A percentile compares a stretch with the other conserved stretches of the same genome.
Evolutionary conservation across 2,329 filamentous ascomycete genomes (phyloP).

Genomic region (Exophiala alcalophila): DNA sequence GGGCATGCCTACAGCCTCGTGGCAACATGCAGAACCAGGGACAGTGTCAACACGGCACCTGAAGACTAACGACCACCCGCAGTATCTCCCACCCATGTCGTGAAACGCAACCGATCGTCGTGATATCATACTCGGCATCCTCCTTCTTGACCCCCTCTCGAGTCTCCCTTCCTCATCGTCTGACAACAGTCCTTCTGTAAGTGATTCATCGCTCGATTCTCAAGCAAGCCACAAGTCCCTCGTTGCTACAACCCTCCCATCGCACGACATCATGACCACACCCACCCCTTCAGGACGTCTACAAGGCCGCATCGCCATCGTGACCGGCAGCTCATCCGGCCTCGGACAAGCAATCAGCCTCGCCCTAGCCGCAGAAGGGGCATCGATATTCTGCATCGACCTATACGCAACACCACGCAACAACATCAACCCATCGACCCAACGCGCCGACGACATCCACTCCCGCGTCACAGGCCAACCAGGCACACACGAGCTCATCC

Average conservation of each 20-base stretch:
- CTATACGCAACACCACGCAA: constrained; percentile 19
- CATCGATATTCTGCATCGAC: constrained; percentile 45
- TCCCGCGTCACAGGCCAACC: constrained; percentile 16
- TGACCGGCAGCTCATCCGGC: constrained; percentile 77
- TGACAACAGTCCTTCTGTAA: background rate
- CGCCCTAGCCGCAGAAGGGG: constrained; percentile 67
- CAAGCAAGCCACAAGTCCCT: no score
- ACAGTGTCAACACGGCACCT: no score
- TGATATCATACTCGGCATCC: constrained; percentile 1
- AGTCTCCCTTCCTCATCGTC: background rate
- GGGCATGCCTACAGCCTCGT: no score
- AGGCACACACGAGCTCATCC: constrained; percentile 27
- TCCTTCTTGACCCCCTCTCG: background rate
- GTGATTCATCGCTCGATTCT: background rate
- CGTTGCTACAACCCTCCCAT: background rate
- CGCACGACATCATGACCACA: background rate
- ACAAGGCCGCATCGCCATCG: constrained; percentile 64
- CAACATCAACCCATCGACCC: constrained; percentile 15
- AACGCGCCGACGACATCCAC: constrained; percentile 16
- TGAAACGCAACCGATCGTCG: no score
- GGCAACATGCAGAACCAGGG: no score
- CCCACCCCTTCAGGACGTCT: constrained; percentile 14
- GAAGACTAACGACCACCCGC: no score
- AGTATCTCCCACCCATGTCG: no score
- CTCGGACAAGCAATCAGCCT: constrained; percentile 72